A percentile compares a stretch with the other conserved stretches of the same genome.
phyloP scores from a whole-genome alignment of 2,329 filamentous ascomycete species.

The Ascochyta fabae region DNA sequence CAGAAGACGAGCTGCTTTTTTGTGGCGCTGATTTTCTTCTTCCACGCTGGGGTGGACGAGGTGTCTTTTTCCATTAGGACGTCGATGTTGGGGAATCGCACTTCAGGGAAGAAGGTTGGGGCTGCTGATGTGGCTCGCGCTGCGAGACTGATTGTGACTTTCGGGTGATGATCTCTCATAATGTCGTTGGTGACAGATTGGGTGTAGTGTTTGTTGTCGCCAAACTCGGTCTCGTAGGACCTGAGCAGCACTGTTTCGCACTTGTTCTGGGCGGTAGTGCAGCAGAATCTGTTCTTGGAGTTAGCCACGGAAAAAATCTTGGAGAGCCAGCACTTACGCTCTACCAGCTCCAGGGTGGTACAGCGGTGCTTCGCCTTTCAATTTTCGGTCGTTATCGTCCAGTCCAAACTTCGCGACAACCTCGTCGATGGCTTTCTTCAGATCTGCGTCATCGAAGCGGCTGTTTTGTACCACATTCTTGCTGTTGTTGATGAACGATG shows the following conservation, averaged over 20 bases:
- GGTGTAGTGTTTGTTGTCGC: constrained; percentile 1
- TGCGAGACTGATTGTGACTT: constrained; percentile 4
- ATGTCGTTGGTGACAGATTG: neutral
- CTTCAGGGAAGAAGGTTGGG: constrained; percentile 7
- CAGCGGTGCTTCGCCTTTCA: constrained; percentile 4
- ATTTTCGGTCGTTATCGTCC: neutral
- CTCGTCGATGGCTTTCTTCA: constrained; percentile 4
- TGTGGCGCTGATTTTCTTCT: neutral
- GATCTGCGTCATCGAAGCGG: neutral
- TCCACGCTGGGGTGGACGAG: neutral
- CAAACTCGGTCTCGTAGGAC: neutral
- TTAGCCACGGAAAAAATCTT: too few relatives aligned
- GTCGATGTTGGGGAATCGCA: neutral
- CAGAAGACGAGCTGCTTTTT: neutral
- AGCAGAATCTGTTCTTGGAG: neutral
- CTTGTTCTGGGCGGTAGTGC: constrained; percentile 3
- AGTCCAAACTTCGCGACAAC: neutral
- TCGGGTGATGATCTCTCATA: neutral
- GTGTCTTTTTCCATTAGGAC: neutral
- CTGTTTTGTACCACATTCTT: constrained; percentile 7
- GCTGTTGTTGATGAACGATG: constrained; percentile 8
- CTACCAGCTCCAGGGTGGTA: neutral
- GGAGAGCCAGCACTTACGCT: neutral
- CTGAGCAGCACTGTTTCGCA: constrained; percentile 2
- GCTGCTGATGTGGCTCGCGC: constrained; percentile 5